Conservation (phyloP, 1,139 yeast species). For the Magnusiomyces suaveolens region DNA sequence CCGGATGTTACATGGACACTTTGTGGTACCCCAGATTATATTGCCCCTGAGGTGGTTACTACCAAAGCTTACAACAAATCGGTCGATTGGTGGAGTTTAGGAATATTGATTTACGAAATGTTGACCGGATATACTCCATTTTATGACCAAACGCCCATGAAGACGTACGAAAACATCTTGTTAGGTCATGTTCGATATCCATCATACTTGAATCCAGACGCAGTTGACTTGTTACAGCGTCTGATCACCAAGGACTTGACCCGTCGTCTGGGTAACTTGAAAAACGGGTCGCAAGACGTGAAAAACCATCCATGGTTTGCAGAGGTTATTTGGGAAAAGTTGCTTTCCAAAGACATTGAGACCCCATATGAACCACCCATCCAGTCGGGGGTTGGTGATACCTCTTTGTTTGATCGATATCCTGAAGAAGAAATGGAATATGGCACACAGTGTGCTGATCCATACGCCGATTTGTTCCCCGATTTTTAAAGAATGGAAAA, state of each 20-base stretch:
- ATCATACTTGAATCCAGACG: slow-evolving; percentile 76
- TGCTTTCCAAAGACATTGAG: slow-evolving; percentile 78
- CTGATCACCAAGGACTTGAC: slow-evolving; percentile 84
- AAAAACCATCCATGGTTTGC: slow-evolving; percentile 88
- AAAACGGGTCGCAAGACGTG: slow-evolving; percentile 80
- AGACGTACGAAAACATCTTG: slow-evolving; percentile 87
- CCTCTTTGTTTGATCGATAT: slow-evolving; percentile 84
- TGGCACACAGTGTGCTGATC: slow-evolving; percentile 73
- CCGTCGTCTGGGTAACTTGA: slow-evolving; percentile 80
- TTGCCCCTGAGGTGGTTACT: slow-evolving; percentile 95
- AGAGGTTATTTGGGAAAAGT: slow-evolving; percentile 93
- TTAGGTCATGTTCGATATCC: slow-evolving; percentile 83
- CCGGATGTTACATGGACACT: slow-evolving; percentile 88
- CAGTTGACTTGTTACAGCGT: slow-evolving; percentile 63
- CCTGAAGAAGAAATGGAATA: slow-evolving; percentile 90
- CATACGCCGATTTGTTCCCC: slow-evolving; percentile 59
- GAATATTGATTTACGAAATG: slow-evolving; percentile 89
- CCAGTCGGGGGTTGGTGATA: slow-evolving; percentile 90
- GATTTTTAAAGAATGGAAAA: slow-evolving; percentile 73
- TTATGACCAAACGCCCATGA: slow-evolving; percentile 92
- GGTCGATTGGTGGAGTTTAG: slow-evolving; percentile 98
- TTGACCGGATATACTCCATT: slow-evolving; percentile 97
- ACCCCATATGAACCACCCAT: slow-evolving; percentile 99
- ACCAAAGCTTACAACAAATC: slow-evolving; percentile 94
- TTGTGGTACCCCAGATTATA: slow-evolving; percentile 93